Evolutionary conservation across 139 green algal species (phyloP).

Genomic region (Chlorella sp.): DNA sequence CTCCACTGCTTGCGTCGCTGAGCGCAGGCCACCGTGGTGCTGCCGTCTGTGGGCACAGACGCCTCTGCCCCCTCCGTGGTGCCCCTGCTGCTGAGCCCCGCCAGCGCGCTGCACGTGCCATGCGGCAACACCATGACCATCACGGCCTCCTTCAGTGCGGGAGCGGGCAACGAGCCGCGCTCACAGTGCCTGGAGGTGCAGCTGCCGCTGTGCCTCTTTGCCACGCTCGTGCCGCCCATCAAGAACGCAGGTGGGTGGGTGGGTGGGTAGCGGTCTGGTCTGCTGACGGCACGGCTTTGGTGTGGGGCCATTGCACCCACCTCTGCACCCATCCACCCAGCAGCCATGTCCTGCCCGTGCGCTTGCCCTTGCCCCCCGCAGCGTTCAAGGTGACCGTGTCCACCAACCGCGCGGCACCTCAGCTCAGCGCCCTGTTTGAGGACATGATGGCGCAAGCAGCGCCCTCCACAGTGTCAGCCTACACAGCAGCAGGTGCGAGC

Average conservation of each 20-base stretch:
- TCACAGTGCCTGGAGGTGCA: constrained; percentile 24
- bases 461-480: neutral
- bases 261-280: neutral
- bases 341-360: constrained; percentile 4
- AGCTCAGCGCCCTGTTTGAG: constrained; percentile 44
- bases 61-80: constrained; percentile 15
- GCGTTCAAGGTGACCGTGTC: constrained; percentile 55
- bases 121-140: neutral
- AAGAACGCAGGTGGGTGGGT: constrained; percentile 35
- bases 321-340: too few relatives aligned
- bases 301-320: too few relatives aligned
- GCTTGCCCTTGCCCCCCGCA: constrained; percentile 15
- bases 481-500: neutral
- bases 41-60: constrained; percentile 12
- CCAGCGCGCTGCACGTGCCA: constrained; percentile 8
- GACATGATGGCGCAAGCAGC: constrained; percentile 33
- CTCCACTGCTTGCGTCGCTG: too few relatives aligned
- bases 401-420: constrained; percentile 45
- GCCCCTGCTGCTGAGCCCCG: constrained; percentile 6
- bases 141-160: constrained; percentile 9
- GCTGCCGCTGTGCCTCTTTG: constrained; percentile 42
- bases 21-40: constrained; percentile 11
- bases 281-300: neutral
- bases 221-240: constrained; percentile 25
- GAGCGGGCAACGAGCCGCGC: neutral